Evolutionary conservation across 208 protist species (phyloP).

Genomic region (Trypanosoma boissoni): DNA sequence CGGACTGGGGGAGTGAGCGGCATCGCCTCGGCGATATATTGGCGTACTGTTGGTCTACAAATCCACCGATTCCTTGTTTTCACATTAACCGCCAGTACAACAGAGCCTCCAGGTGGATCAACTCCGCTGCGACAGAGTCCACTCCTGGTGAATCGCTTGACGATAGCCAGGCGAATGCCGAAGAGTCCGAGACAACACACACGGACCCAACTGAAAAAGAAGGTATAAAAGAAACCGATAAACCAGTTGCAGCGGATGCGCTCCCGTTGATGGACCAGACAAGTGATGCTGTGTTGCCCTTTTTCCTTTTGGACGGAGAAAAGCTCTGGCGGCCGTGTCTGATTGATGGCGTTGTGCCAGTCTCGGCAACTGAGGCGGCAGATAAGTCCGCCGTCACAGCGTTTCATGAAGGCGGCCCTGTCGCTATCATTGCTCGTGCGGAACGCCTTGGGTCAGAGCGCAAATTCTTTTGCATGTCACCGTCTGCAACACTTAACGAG

Average conservation of each 20-base stretch:
- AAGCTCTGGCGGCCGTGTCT: constrained; percentile 14
- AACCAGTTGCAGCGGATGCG: not conserved
- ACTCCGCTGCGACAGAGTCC: constrained; percentile 2
- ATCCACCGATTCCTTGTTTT: constrained; percentile 66
- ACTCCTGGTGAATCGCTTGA: no score
- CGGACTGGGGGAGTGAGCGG: constrained; percentile 80
- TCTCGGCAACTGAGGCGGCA: constrained; percentile 20
- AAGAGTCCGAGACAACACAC: not conserved
- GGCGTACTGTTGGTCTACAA: constrained; percentile 68
- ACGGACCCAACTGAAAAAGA: not conserved
- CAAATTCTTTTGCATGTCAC: constrained; percentile 65
- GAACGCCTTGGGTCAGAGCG: constrained; percentile 58
- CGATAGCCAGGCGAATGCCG: no score
- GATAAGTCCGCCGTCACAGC: constrained; percentile 17
- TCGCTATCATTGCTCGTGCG: constrained; percentile 56
- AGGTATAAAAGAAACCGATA: not conserved
- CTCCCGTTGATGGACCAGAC: no score
- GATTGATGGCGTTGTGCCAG: constrained; percentile 20
- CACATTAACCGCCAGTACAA: constrained; percentile 84
- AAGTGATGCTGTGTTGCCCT: no score
- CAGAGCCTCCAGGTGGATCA: constrained; percentile 52
- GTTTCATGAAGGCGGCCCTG: constrained; percentile 43
- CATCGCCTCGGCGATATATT: constrained; percentile 68
- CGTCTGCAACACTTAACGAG: constrained; percentile 62
- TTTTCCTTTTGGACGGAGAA: not conserved